Base-by-base conservation (phyloP, 2,329 filamentous ascomycete genomes). In the Aspergillus terreus region DNA sequence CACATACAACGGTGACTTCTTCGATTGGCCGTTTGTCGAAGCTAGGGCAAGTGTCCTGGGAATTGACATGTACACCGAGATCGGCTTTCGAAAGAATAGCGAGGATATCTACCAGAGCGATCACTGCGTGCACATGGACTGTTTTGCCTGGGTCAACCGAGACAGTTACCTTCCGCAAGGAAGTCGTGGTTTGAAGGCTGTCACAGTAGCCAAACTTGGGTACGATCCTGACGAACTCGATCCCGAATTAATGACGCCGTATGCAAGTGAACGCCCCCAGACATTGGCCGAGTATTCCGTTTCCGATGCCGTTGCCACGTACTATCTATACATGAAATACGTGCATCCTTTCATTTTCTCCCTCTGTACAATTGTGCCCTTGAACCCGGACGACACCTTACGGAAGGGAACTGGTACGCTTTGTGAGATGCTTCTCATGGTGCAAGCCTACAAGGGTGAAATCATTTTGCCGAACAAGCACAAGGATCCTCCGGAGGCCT, bases 1-100 rank as follows among this genome's bases (percentile, higher is more conserved):
- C 33, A 99, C 94, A n/a, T 99, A 99, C 80, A 99, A 99, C 90
- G 94, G 94, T 76, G 94, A 99, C 77, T 99, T 99, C 71, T 99
- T 99, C 85, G 94, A 99, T 86, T 99, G 94, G 94, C 92, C 94
- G 0, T 99, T 95, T 67, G 91, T 99, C 21, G 94, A 99, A 76
- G 85, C 94, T 42, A 82, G 94, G 74, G 90, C 95, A 25, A 95
- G 91, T 66, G 82, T 96, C 58, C 87, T 95, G 61, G 94, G 95
- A 27, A 96, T 99, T 68, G 94, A 99, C 72, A 97, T 99, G 94
- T 99, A 99, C 73, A 88, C 87, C 57, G 95, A 99, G 70, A 99
- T 96, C 63, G 94, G 94, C 4, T 99, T 96, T 82, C 86, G 86
- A 63, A 97, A 94, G 71, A 94, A 96, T 72, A 88, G 77, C 63